Evolutionary conservation across 208 protist genomes (phyloP), one percentile per base, ranked within the genome.

Genomic region (Leishmania martiniquensis): DNA sequence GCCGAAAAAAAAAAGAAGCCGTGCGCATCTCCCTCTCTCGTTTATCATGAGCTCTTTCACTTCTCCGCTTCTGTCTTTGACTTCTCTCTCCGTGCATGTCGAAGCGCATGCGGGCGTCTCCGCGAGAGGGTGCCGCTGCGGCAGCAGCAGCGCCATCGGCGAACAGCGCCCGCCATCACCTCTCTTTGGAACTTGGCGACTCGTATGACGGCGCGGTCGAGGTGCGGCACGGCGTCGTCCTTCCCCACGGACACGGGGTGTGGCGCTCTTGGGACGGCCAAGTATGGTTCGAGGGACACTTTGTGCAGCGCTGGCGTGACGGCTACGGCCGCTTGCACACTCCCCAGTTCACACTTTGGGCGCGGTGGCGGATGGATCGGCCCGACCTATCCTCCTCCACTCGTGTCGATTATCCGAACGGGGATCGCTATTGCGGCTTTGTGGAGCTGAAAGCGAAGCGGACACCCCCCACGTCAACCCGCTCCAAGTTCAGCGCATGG

Each of bases 281-380:
- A 37, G 83, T 89, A 72, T 77, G 74, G 42, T 96, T 92, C 82
- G 84, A 90, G n/a, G 93, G 93, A 34, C 81, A 77, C 32, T 96
- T 96, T 72, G 81, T 87, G 37, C 85, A 93, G 52, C 86, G 85
- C 25, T 84, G 86, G 76, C 82, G 93, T 17, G 91, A 96, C 73
- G 93, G 93, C 39, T 88, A 92, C 65, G 93, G 93, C 1, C 77
- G 84, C 54, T 73, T 96, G 51, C 70, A 76, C 62, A 93, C 90
- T 15, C 84, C 89, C 7, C 68, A 72, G 13, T 93, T 87, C 65
- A 85, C 82, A 69, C 76, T 96, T 67, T 96, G 87, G 87, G 87
- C 83, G 12, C 85, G 85, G 29, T 96, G 93, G 93, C 83, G 84
- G 37, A 90, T 90, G 83, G 93, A 96, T 60, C 87, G 88, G 42